phyloP scores from a whole-genome alignment of 2,329 filamentous ascomycete genomes.

The Aspergillus versicolor region DNA sequence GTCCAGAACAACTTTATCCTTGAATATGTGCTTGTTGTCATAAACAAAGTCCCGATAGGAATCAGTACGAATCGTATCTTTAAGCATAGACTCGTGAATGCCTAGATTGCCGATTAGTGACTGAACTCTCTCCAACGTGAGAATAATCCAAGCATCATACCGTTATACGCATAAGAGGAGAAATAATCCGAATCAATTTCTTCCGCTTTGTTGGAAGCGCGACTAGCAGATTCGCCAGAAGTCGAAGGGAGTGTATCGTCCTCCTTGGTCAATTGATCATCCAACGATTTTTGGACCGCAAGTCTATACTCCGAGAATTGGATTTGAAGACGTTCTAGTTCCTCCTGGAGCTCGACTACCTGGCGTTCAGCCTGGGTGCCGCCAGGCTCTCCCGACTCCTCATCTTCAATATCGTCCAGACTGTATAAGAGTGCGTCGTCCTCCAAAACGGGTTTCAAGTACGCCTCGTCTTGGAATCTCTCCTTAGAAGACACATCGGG shows the following conservation, averaged over 20 bases:
- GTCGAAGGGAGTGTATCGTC: conserved; percentile 40
- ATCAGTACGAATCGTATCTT: conserved; percentile 83
- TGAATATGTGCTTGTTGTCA: conserved; percentile 82
- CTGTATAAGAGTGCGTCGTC: conserved; percentile 88
- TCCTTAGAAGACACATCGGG: conserved; percentile 60
- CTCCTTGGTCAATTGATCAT: conserved; percentile 63
- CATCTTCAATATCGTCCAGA: conserved; percentile 70
- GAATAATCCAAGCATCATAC: conserved; percentile 44
- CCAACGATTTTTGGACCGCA: conserved; percentile 65
- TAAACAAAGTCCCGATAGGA: conserved; percentile 96
- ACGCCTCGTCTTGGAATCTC: conserved; percentile 74
- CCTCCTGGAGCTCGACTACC: conserved; percentile 60
- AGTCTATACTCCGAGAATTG: conserved; percentile 67
- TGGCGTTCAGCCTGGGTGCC: conserved; percentile 45
- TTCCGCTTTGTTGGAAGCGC: conserved; percentile 34
- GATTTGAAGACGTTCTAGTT: conserved; percentile 58
- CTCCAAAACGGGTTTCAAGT: conserved; percentile 78
- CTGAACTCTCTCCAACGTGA: neutral
- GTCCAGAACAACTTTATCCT: conserved; percentile 82
- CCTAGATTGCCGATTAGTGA: conserved; percentile 48
- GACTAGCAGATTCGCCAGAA: conserved; percentile 26
- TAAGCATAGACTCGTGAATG: conserved; percentile 95
- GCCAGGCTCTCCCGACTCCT: conserved; percentile 26
- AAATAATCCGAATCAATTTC: conserved; percentile 64
- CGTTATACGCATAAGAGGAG: conserved; percentile 66